Conservation (phyloP, 2,329 filamentous ascomycete species). For the Aspergillus fijiensis region DNA sequence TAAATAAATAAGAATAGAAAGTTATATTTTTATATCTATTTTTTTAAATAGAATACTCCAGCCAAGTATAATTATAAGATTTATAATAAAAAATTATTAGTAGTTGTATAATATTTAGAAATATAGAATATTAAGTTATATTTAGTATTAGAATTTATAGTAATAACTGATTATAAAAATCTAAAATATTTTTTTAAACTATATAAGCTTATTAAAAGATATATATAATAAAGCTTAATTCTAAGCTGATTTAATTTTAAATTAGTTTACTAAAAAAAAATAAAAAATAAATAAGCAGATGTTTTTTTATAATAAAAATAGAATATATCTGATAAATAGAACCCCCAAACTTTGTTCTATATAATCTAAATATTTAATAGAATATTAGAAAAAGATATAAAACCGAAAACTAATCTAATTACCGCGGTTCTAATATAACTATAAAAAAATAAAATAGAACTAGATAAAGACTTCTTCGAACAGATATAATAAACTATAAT, state of each 20-base stretch:
- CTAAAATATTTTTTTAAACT: not conserved
- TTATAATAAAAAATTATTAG: not conserved
- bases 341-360: no score
- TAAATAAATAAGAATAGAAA: not conserved
- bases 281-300: no score
- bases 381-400: not conserved
- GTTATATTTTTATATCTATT: not conserved
- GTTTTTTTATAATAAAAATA: no score
- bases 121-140: not conserved
- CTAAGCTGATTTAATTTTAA: no score
- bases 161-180: constrained; percentile 1
- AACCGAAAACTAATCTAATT: not conserved
- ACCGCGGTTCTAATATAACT: not conserved
- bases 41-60: not conserved
- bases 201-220: not conserved
- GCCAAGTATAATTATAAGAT: not conserved
- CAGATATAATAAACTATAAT: no score
- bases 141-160: not conserved
- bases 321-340: not conserved
- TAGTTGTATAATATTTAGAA: not conserved
- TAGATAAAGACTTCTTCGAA: no score
- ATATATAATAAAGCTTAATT: not conserved
- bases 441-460: no score
- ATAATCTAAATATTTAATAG: not conserved
- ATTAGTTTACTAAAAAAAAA: no score